phyloP scores from a whole-genome alignment of 129 eudicot genomes.

The Mikania micrantha region DNA sequence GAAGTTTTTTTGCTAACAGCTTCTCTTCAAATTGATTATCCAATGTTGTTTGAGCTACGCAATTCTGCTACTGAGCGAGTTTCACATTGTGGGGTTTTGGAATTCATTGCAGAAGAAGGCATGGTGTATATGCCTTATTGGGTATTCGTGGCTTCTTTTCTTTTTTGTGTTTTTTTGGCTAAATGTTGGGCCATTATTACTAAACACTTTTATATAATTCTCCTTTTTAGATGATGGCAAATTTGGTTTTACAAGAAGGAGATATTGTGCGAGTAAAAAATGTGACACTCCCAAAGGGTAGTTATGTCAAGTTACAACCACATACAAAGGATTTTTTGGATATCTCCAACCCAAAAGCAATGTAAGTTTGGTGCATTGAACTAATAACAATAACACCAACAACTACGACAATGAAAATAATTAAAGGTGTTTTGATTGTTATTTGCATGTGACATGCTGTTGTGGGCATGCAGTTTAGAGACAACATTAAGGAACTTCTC shows the following conservation, averaged over 20 bases:
- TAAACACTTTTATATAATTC: not conserved
- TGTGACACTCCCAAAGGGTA: conserved; percentile 89
- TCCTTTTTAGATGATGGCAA: conserved; percentile 78
- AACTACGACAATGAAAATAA: not conserved
- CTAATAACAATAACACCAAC: not conserved
- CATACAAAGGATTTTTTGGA: conserved; percentile 90
- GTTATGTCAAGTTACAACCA: conserved; percentile 85
- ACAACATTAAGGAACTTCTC: conserved; percentile 94
- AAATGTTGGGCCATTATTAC: not conserved
- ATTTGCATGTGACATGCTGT: not conserved
- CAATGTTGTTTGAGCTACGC: conserved; percentile 81
- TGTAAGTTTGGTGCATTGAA: conserved; percentile 14
- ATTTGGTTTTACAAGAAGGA: conserved; percentile 85
- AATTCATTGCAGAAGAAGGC: conserved; percentile 96
- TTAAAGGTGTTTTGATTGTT: not conserved
- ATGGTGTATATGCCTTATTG: conserved; percentile 88
- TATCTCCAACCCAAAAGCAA: conserved; percentile 88
- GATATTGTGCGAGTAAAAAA: conserved; percentile 71
- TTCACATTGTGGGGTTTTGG: conserved; percentile 84
- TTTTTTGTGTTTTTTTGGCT: not conserved
- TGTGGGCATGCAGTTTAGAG: conserved; percentile 69
- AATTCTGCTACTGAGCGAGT: conserved; percentile 55
- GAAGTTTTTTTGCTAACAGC: conserved; percentile 30
- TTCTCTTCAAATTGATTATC: conserved; percentile 75
- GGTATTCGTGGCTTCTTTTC: conserved; percentile 35